Evolutionary conservation across 2,329 filamentous ascomycete genomes (phyloP).

Genomic region (Dactylellina haptotyla): DNA sequence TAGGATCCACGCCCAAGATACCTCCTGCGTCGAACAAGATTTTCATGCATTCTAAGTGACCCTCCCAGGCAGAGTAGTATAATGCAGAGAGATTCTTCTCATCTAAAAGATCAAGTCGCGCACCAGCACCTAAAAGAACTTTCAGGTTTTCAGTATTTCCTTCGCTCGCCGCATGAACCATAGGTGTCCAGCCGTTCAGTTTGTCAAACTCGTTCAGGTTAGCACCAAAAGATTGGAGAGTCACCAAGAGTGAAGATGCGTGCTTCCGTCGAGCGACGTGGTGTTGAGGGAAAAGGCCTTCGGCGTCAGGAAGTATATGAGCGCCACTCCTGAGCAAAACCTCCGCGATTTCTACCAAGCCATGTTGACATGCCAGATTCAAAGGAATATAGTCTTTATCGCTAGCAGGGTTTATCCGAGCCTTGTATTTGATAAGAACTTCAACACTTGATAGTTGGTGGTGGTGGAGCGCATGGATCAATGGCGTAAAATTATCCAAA

Average conservation of each 20-base stretch:
- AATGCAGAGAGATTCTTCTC: slow-evolving; percentile 93
- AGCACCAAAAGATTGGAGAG: slow-evolving; percentile 85
- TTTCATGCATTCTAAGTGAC: slow-evolving; percentile 92
- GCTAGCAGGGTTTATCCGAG: slow-evolving; percentile 84
- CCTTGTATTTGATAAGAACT: slow-evolving; percentile 77
- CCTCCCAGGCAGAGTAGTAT: slow-evolving; percentile 99
- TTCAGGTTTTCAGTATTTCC: slow-evolving; percentile 89
- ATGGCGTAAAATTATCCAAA: slow-evolving; percentile 94
- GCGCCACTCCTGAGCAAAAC: slow-evolving; percentile 83
- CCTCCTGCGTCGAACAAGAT: slow-evolving; percentile 72
- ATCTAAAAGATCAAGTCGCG: slow-evolving; percentile 81
- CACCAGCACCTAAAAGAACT: slow-evolving; percentile 80
- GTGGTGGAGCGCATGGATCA: slow-evolving; percentile 95
- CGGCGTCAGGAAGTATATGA: slow-evolving; percentile 88
- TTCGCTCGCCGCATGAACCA: slow-evolving; percentile 96
- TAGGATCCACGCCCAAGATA: slow-evolving; percentile 55
- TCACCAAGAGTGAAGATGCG: slow-evolving; percentile 78
- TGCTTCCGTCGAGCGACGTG: slow-evolving; percentile 89
- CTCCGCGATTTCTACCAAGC: slow-evolving; percentile 83
- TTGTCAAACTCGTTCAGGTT: slow-evolving; percentile 94
- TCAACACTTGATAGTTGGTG: slow-evolving; percentile 82
- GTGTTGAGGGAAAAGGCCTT: slow-evolving; percentile 96
- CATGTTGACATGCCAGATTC: slow-evolving; percentile 94
- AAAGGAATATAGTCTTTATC: slow-evolving; percentile 92
- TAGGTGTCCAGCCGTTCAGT: slow-evolving; percentile 94